phyloP scores from a whole-genome alignment of 371 early-diverging fungal species.

The Mucor lusitanicus region DNA sequence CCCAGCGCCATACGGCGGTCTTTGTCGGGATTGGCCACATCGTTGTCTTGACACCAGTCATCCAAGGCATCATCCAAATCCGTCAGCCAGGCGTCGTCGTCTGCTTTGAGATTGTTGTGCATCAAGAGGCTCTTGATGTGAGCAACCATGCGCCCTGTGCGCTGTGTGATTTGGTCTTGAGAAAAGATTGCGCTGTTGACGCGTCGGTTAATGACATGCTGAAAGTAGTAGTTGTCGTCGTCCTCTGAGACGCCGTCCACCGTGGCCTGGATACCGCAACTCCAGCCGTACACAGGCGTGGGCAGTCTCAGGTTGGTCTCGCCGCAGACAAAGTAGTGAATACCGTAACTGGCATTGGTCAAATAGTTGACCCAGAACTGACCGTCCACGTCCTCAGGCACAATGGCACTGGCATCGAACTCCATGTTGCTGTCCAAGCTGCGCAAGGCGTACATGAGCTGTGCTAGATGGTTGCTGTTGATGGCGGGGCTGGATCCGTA shows the following conservation, averaged over 20 bases:
- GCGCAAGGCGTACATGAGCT: slow-evolving; percentile 4
- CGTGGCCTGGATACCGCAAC: slow-evolving; percentile 26
- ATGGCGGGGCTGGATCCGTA: slow-evolving; percentile 9
- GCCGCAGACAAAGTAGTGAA: slow-evolving; percentile 47
- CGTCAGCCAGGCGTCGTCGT: slow-evolving; percentile 46
- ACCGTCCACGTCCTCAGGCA: slow-evolving; percentile 37
- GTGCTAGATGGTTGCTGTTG: slow-evolving; percentile 4
- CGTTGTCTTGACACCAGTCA: slow-evolving; percentile 49
- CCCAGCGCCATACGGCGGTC: slow-evolving; percentile 40
- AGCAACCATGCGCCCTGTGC: slow-evolving; percentile 43
- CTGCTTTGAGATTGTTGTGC: slow-evolving; percentile 4
- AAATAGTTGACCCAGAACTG: slow-evolving; percentile 49
- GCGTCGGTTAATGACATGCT: slow-evolving; percentile 31
- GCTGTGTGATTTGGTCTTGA: slow-evolving; percentile 33
- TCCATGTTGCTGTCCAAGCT: not conserved
- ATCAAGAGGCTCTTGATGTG: slow-evolving; percentile 34
- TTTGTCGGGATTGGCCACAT: slow-evolving; percentile 26
- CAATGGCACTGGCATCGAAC: slow-evolving; percentile 31
- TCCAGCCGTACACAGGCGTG: slow-evolving; percentile 42
- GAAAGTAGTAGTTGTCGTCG: slow-evolving; percentile 19
- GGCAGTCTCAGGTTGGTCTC: slow-evolving; percentile 36
- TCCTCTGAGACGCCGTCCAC: not conserved
- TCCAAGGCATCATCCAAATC: slow-evolving; percentile 51
- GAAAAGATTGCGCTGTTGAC: slow-evolving; percentile 43
- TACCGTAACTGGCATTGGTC: slow-evolving; percentile 48